phyloP scores from a whole-genome alignment of 495 filamentous ascomycete species.

The Terfezia boudieri region DNA sequence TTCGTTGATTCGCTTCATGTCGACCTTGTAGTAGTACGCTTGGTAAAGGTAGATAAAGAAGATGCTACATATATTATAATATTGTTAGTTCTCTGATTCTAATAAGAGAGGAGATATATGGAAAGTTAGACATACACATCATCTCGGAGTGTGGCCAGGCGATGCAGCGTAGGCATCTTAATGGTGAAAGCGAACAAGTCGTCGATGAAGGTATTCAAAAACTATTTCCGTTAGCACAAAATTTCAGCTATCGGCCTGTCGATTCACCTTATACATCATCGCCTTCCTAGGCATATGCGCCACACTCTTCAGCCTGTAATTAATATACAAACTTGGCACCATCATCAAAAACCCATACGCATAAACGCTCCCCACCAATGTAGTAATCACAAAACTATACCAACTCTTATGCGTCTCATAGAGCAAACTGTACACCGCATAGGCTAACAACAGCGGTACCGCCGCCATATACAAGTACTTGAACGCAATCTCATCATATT shows the following conservation, averaged over 20 bases:
- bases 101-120: neutral
- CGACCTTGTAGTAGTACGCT: conserved; percentile 74
- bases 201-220: conserved; percentile 44
- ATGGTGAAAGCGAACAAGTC: conserved; percentile 95
- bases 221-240: neutral
- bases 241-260: neutral
- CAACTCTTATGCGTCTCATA: conserved; percentile 96
- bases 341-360: conserved; percentile 99
- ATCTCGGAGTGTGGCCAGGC: conserved; percentile 81
- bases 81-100: neutral
- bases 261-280: conserved; percentile 69
- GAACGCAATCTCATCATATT: conserved; percentile 95
- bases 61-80: conserved; percentile 24
- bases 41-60: conserved; percentile 99
- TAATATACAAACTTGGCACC: conserved; percentile 94
- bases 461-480: conserved; percentile 81
- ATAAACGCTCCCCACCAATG: conserved; percentile 86
- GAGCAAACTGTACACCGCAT: conserved; percentile 69
- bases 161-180: conserved; percentile 92
- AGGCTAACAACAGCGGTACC: conserved; percentile 70
- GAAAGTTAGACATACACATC: conserved; percentile 31
- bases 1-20: conserved; percentile 85
- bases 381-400: conserved; percentile 82
- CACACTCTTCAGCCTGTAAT: conserved; percentile 88
- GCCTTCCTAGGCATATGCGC: conserved; percentile 93